Evolutionary conservation across 2,329 filamentous ascomycete species (phyloP).

Genomic region (Catunica adiposa): DNA sequence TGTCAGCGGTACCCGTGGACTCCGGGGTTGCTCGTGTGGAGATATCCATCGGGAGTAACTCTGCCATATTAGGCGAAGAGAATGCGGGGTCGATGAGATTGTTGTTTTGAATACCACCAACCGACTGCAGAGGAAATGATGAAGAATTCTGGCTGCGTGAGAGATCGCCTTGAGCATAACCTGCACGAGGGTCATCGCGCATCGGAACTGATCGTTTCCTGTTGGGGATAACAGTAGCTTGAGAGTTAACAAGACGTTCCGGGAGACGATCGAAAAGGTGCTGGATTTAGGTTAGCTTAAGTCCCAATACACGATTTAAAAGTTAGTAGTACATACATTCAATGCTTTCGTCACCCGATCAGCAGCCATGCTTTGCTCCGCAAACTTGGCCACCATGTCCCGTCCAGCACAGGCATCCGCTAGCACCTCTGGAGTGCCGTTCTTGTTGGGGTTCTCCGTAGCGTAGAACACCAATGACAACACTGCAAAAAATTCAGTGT

Average conservation of each 20-base stretch:
- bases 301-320: neutral
- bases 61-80: conserved; percentile 23
- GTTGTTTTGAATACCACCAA: neutral
- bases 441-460: conserved; percentile 61
- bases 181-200: neutral
- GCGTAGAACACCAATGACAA: conserved; percentile 66
- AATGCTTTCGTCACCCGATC: conserved; percentile 69
- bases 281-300: conserved; percentile 26
- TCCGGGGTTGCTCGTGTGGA: conserved; percentile 28
- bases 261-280: conserved; percentile 72
- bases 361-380: conserved; percentile 73
- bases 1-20: conserved; percentile 25
- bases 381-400: conserved; percentile 62
- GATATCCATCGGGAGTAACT: conserved; percentile 31
- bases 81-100: neutral
- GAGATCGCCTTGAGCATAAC: conserved; percentile 4
- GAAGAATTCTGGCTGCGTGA: conserved; percentile 18
- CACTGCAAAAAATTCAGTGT: conserved; percentile 68
- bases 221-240: neutral
- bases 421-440: conserved; percentile 61
- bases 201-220: conserved; percentile 7
- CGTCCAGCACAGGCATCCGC: conserved; percentile 74
- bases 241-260: conserved; percentile 39
- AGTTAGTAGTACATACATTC: conserved; percentile 35
- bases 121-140: conserved; percentile 19